These are phyloP conservation scores for Penicillium odoratum DNA, from an alignment of 495 filamentous ascomycete species.

Conservation along the genomic window DNA sequence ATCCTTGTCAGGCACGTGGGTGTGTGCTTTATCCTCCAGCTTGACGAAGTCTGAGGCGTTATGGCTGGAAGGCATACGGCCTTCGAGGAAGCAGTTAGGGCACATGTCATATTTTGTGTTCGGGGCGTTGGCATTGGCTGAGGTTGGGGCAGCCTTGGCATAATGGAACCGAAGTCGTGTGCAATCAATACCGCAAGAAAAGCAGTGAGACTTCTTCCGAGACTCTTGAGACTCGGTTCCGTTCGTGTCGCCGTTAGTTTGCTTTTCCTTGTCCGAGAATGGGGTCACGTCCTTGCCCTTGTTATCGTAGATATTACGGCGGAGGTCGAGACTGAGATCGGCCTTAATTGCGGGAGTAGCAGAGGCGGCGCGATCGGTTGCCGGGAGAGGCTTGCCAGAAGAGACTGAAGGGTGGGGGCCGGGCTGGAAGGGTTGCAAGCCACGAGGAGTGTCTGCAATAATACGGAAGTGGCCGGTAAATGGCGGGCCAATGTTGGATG, in stretches of 20 bases:
- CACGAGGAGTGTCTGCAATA: conserved; percentile 90
- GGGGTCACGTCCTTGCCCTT: conserved; percentile 77
- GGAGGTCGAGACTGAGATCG: conserved; percentile 84
- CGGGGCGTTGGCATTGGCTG: conserved; percentile 54
- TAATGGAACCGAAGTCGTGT: conserved; percentile 90
- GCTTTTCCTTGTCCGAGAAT: conserved; percentile 60
- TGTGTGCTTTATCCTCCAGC: conserved; percentile 81
- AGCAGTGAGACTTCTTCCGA: conserved; percentile 76
- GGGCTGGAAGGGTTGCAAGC: conserved; percentile 92
- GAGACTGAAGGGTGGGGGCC: conserved; percentile 72
- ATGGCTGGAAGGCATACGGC: conserved; percentile 72
- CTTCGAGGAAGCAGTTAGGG: conserved; percentile 83
- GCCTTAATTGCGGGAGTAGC: conserved; percentile 67
- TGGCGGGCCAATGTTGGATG: conserved; percentile 92
- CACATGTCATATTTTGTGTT: conserved; percentile 82
- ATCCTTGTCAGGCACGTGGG: conserved; percentile 71
- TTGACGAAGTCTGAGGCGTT: conserved; percentile 75
- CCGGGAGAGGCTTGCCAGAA: conserved; percentile 67
- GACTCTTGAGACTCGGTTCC: conserved; percentile 62
- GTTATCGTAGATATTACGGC: conserved; percentile 92
- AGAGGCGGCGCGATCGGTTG: conserved; percentile 74
- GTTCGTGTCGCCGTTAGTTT: conserved; percentile 76
- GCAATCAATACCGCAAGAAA: conserved; percentile 89
- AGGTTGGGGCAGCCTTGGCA: conserved; percentile 56
- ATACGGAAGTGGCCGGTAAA: conserved; percentile 97